A percentile compares a stretch with the other conserved stretches of the same genome.
These are phyloP conservation scores for Carex parvula DNA, from an alignment of 176 grass and related monocot species.

Conservation along the genomic window DNA sequence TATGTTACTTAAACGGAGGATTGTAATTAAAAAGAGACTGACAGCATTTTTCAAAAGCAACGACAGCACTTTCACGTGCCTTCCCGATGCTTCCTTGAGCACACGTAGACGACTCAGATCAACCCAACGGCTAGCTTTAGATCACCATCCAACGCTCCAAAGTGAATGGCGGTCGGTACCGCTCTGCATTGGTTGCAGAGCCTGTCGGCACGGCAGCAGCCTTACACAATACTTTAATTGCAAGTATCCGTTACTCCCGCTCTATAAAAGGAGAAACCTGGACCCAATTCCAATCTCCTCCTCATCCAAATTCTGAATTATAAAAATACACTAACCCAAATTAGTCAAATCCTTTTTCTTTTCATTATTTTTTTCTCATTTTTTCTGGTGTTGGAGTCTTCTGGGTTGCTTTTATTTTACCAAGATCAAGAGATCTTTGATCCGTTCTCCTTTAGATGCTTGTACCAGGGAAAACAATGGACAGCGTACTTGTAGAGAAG, in stretches of 20 bases:
- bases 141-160: conserved; percentile 36
- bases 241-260: conserved; percentile 28
- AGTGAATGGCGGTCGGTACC: conserved; percentile 46
- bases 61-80: conserved; percentile 34
- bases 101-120: conserved; percentile 4
- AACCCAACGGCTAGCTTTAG: conserved; percentile 19
- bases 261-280: conserved; percentile 28
- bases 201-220: conserved; percentile 35
- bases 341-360: neutral
- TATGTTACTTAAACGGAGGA: neutral
- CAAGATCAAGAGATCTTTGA: neutral
- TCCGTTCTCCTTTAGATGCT: neutral
- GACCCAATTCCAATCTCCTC: neutral
- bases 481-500: conserved; percentile 19
- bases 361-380: neutral
- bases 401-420: neutral
- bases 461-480: conserved; percentile 17
- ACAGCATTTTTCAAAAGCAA: conserved; percentile 1
- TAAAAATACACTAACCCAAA: neutral
- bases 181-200: conserved; percentile 24
- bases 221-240: neutral
- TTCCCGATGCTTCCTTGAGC: neutral
- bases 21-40: neutral
- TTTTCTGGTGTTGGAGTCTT: neutral
- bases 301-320: neutral